Conservation (phyloP, 2,329 filamentous ascomycete species). For the Paracamarosporium sp. region DNA sequence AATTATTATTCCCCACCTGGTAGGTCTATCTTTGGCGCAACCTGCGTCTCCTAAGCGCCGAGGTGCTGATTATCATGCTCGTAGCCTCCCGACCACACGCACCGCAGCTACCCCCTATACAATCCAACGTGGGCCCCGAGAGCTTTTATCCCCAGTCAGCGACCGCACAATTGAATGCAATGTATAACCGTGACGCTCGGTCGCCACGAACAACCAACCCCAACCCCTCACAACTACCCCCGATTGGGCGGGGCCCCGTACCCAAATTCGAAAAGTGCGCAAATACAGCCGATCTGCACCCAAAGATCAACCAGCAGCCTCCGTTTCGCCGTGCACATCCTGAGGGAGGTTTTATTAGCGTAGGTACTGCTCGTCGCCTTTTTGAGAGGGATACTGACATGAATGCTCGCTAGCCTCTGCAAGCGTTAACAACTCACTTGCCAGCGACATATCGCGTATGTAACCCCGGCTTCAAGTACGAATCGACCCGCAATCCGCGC, state of each 20-base stretch:
- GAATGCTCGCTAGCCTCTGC: constrained; percentile 71
- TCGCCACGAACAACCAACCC: constrained; percentile 54
- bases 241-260: constrained; percentile 68
- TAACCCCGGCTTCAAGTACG: constrained; percentile 98
- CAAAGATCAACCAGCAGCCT: constrained; percentile 85
- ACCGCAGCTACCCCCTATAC: constrained; percentile 78
- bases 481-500: constrained; percentile 94
- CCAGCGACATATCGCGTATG: constrained; percentile 97
- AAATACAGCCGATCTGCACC: constrained; percentile 75
- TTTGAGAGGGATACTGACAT: constrained; percentile 23
- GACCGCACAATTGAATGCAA: constrained; percentile 73
- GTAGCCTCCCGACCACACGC: constrained; percentile 58
- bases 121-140: constrained; percentile 71
- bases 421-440: constrained; percentile 91
- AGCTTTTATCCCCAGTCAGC: constrained; percentile 76
- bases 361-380: constrained; percentile 55
- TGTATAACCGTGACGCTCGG: constrained; percentile 62
- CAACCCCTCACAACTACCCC: constrained; percentile 56
- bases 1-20: constrained; percentile 66
- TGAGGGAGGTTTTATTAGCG: constrained; percentile 97
- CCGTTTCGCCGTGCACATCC: constrained; percentile 92
- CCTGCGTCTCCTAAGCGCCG: constrained; percentile 4
- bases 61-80: constrained; percentile 29
- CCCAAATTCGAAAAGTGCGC: constrained; percentile 87
- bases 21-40: constrained; percentile 42